Percentiles rank a stretch among this genome's conserved stretches.
phyloP scores from a whole-genome alignment of 2,329 filamentous ascomycete species.

The Colletotrichum sp. region DNA sequence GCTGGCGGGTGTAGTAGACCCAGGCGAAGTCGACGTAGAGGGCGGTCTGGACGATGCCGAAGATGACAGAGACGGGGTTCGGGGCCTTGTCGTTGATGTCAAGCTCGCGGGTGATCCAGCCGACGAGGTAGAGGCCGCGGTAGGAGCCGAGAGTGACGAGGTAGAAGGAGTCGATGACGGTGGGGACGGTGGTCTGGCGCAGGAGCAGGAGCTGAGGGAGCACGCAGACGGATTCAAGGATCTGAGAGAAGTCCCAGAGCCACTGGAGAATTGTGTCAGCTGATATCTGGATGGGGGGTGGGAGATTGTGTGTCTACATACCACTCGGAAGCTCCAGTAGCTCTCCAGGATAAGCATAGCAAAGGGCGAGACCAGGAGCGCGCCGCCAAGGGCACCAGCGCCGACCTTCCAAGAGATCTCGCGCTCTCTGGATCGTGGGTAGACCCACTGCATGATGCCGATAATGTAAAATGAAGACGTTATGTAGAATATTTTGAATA shows the following conservation, averaged over 20 bases:
- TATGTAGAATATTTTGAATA: conserved; percentile 92
- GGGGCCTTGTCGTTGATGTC: conserved; percentile 64
- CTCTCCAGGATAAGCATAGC: conserved; percentile 71
- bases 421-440: conserved; percentile 84
- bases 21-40: conserved; percentile 94
- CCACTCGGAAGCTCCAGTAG: conserved; percentile 54
- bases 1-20: conserved; percentile 93
- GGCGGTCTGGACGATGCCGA: conserved; percentile 86
- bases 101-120: conserved; percentile 79
- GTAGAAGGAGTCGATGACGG: conserved; percentile 97
- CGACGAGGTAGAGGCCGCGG: conserved; percentile 86
- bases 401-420: conserved; percentile 96
- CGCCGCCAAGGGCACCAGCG: conserved; percentile 68
- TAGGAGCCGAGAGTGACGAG: conserved; percentile 87
- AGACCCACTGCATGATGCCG: conserved; percentile 84
- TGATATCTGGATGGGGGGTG: not conserved
- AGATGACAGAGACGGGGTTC: conserved; percentile 79
- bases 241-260: conserved; percentile 86
- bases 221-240: conserved; percentile 89
- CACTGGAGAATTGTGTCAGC: conserved; percentile 54
- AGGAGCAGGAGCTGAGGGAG: conserved; percentile 91
- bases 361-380: conserved; percentile 73
- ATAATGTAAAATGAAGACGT: conserved; percentile 85
- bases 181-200: conserved; percentile 93
- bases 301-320: conserved; percentile 35